Base-by-base conservation (phyloP, 2,329 filamentous ascomycete genomes). In the Paraphoma chrysanthemicola region DNA sequence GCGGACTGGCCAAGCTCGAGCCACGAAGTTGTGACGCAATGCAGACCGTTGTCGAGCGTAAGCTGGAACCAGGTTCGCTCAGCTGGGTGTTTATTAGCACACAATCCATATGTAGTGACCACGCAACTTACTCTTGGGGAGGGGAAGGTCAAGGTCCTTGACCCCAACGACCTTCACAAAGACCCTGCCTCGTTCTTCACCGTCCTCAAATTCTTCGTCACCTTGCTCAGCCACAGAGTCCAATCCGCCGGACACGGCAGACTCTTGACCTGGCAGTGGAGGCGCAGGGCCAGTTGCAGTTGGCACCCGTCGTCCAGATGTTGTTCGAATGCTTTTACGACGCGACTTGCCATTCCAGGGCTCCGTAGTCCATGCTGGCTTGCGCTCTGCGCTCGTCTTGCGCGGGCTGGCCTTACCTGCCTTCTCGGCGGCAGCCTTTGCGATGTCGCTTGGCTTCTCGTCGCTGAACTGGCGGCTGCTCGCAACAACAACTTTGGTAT, bases 121-220 rank as follows among this genome's bases (percentile, higher is more conserved):
- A 23, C 23, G 5, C 23, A 23, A 23, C 23, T 5, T 23, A 23
- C 23, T 94, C 80, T 89, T 91, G 31, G 95, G 93, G 53, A 99
- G 81, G 18, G 95, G 94, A 43, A 98, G 82, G 71, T 97, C 93
- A 38, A 99, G 84, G 68, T 98, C 93, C 77, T 98, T 98, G 62
- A 98, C 93, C 44, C 94, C 93, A 76, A 98, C 90, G n/a, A 99
- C 95, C 81, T 99, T 99, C 64, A 99, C 93, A 69, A 99, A 99
- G 1, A 99, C 84, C 58, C 95, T 85, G 9, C 95, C 95, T 66
- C 95, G 85, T 78, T 99, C 95, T 56, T 89, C 89, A 51, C 88
- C 92, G 56, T 97, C 93, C 52, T 92, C 90, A 9, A 86, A 85
- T 5, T 83, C 81, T 43, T 85, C 84, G 54, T 82, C 75, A 47